Base-by-base conservation (phyloP, 495 filamentous ascomycete genomes). In the Letharia lupina region DNA sequence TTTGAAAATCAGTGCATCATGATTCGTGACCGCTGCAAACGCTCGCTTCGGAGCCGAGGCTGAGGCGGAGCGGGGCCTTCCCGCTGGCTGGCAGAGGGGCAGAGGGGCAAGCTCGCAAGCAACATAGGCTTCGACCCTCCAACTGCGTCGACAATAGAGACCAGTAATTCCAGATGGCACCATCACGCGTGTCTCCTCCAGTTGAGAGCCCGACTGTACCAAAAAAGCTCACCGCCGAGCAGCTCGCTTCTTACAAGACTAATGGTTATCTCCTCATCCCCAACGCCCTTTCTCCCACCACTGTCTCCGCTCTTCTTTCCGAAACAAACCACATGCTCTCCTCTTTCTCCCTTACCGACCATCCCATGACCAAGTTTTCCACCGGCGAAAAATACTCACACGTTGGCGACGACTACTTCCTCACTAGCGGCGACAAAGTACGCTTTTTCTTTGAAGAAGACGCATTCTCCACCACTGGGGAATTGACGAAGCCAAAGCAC, bases 361-460 rank as follows among this genome's bases (percentile, higher is more conserved):
- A 98, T 77, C 94, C 94, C 0, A 86, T 98, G 80, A 98, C 94
- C 4, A 87, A 85, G 72, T 98, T 98, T 84, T 87, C 86, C 20
- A 96, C 93, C 2, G 92, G 91, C 71, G 81, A 84, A 57, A 81
- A 85, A 65, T 70, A 73, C 37, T 47, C 68, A 61, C 94, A 98
- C 77, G 89, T 97, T 33, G 93, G 94, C 66, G 94, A 98, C 78
- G 85, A 89, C 74, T 98, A 98, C 84, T 98, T 98, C 77, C 84
- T 98, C 0, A 79, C 77, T 4, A 91, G 87, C 3, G 90, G 90
- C 62, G 89, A 96, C 81, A 96, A 98, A 71, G 80, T 98, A 60
- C 87, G 90, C 62, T 97, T 93, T 81, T 98, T 98, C 85, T 96
- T 98, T 80, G 94, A 98, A 74, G 90, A 93, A 72, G 86, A 85